Evolutionary conservation across 768 basidiomycete species (phyloP).

Genomic region (Agrocybe pediades): DNA sequence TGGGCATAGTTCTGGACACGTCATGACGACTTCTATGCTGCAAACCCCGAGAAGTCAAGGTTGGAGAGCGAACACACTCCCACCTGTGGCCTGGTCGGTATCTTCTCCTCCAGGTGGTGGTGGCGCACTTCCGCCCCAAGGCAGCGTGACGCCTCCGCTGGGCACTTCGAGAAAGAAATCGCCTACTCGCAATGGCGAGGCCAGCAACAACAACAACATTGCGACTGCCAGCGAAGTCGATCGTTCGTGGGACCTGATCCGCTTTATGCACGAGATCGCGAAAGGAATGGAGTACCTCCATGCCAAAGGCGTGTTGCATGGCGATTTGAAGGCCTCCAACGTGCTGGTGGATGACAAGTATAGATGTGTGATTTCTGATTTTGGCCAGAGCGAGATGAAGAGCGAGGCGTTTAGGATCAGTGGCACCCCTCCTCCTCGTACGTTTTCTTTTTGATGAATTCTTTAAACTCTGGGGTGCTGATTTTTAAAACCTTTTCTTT

Average conservation of each 20-base stretch:
- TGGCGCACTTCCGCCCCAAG: not conserved
- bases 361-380: constrained; percentile 77
- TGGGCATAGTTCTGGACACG: constrained; percentile 7
- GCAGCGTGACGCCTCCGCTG: constrained; percentile 11
- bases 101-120: not conserved
- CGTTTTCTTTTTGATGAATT: constrained; percentile 20
- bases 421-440: constrained; percentile 47
- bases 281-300: constrained; percentile 86
- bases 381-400: constrained; percentile 83
- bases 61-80: constrained; percentile 15
- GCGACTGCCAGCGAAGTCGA: too few species aligned
- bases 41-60: constrained; percentile 5
- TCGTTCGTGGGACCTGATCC: constrained; percentile 47
- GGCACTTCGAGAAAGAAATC: constrained; percentile 1
- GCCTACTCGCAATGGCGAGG: constrained; percentile 8
- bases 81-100: constrained; percentile 9
- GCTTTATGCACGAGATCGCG: constrained; percentile 77
- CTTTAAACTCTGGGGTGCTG: not conserved
- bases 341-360: constrained; percentile 71
- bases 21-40: not conserved
- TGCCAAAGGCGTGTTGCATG: constrained; percentile 66
- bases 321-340: constrained; percentile 81
- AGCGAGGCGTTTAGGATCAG: constrained; percentile 68
- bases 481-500: not conserved
- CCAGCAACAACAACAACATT: too few species aligned